A percentile compares a stretch with the other conserved stretches of the same genome.
Conservation (phyloP, 495 filamentous ascomycete species). For the Hypoxylon cercidicola region DNA sequence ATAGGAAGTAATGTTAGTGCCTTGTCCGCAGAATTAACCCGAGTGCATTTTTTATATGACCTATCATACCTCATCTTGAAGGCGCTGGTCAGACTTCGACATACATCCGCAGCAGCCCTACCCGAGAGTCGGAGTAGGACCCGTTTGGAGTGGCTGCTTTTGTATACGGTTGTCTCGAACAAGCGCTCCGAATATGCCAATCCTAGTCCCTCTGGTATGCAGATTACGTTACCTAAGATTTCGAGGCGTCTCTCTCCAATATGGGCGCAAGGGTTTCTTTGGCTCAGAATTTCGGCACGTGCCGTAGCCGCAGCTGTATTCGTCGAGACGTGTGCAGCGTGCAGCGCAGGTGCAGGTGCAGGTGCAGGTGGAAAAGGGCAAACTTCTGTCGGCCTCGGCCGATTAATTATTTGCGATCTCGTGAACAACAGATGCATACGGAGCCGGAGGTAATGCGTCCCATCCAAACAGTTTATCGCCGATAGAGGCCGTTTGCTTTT, state of each 20-base stretch:
- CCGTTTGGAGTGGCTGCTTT: too few species aligned
- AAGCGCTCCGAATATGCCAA: too few species aligned
- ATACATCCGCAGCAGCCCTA: constrained; percentile 65
- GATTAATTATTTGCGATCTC: constrained; percentile 38
- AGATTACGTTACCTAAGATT: background rate
- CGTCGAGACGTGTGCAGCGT: too few species aligned
- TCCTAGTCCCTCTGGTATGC: too few species aligned
- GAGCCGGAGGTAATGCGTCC: background rate
- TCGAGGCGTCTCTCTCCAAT: background rate
- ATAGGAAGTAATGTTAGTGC: background rate
- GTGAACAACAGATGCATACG: too few species aligned
- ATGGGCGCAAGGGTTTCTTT: background rate
- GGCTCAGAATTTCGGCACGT: constrained; percentile 16
- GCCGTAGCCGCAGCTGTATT: constrained; percentile 17
- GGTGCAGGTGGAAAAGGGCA: too few species aligned
- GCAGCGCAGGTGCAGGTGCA: too few species aligned
- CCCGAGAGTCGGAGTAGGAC: constrained; percentile 32
- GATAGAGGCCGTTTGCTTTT: too few species aligned
- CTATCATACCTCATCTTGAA: constrained; percentile 83
- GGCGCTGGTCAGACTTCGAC: constrained; percentile 76
- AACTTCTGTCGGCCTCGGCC: constrained; percentile 12
- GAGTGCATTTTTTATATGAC: background rate
- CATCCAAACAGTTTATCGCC: constrained; percentile 6
- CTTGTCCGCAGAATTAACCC: background rate
- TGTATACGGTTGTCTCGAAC: too few species aligned